Conservation (phyloP, 1,139 yeast species). For the Candida smagusa region DNA sequence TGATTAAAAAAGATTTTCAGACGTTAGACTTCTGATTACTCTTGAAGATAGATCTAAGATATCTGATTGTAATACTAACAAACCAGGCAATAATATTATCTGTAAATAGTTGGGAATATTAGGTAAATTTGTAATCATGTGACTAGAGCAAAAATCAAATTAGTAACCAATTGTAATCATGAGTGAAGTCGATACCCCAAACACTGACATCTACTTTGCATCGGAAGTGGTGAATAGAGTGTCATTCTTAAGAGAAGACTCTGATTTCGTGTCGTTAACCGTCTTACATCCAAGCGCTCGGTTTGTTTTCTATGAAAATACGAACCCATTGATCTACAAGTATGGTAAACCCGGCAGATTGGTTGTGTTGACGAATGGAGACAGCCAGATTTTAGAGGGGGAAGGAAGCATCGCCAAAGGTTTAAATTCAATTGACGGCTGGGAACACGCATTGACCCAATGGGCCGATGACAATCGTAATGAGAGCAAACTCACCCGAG, state of each 20-base stretch:
- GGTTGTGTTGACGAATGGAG: constrained; percentile 36
- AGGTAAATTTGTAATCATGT: no score
- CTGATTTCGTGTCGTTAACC: constrained; percentile 54
- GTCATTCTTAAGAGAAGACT: constrained; percentile 71
- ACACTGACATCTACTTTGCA: constrained; percentile 29
- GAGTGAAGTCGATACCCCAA: neutral
- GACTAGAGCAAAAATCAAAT: no score
- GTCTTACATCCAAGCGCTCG: constrained; percentile 50
- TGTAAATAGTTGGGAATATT: no score
- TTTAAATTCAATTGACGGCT: constrained; percentile 14
- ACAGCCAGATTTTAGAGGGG: constrained; percentile 19
- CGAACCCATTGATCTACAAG: constrained; percentile 38
- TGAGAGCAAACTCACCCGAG: constrained; percentile 29
- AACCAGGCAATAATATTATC: constrained; percentile 3
- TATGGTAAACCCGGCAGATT: constrained; percentile 23
- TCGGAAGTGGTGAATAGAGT: constrained; percentile 70
- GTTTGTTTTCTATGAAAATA: constrained; percentile 48
- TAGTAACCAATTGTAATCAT: no score
- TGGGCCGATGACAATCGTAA: constrained; percentile 36
- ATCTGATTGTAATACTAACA: constrained; percentile 15
- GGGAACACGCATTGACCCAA: constrained; percentile 22
- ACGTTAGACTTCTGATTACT: constrained; percentile 31
- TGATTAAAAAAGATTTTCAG: constrained; percentile 26
- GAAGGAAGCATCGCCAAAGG: constrained; percentile 15
- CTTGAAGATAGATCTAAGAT: constrained; percentile 28